Conservation (phyloP, 352 stramenopile genomes). For the Pythium biforme region DNA sequence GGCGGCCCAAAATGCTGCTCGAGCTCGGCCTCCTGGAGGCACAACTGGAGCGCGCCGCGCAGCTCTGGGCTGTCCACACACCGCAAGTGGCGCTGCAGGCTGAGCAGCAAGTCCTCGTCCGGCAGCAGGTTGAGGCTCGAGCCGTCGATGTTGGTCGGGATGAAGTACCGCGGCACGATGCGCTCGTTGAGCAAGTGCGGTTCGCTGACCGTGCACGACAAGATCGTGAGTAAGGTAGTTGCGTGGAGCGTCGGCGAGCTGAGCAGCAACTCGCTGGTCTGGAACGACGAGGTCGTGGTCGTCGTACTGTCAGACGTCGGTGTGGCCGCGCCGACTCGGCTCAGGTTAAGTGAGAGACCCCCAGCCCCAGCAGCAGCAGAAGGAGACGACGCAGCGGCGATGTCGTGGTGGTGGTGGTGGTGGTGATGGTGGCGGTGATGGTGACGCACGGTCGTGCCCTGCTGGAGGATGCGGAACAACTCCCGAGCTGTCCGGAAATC, state of each 20-base stretch:
- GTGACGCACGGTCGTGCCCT: background rate
- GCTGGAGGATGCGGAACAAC: constrained; percentile 11
- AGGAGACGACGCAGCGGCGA: background rate
- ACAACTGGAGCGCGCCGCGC: constrained; percentile 16
- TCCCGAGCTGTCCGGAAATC: constrained; percentile 10
- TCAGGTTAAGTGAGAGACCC: constrained; percentile 19
- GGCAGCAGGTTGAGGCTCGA: constrained; percentile 12
- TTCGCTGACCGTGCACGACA: constrained; percentile 36
- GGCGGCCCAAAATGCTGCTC: constrained; percentile 22
- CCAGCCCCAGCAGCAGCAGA: too few relatives aligned
- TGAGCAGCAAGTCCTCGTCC: constrained; percentile 42
- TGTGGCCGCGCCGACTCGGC: background rate
- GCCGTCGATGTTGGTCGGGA: constrained; percentile 24
- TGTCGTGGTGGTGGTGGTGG: background rate
- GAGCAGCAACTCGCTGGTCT: constrained; percentile 20
- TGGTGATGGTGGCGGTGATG: background rate
- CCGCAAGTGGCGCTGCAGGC: constrained; percentile 41
- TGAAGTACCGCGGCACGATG: constrained; percentile 24
- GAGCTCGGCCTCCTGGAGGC: constrained; percentile 21
- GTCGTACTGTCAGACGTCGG: too few relatives aligned
- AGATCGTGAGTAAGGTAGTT: constrained; percentile 14
- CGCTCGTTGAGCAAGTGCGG: constrained; percentile 10
- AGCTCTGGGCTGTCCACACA: constrained; percentile 7
- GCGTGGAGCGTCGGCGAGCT: constrained; percentile 19
- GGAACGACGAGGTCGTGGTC: background rate